Evolutionary conservation across 306 rosid species (phyloP).

Genomic region (barrel medic (Medicago truncatula)): DNA sequence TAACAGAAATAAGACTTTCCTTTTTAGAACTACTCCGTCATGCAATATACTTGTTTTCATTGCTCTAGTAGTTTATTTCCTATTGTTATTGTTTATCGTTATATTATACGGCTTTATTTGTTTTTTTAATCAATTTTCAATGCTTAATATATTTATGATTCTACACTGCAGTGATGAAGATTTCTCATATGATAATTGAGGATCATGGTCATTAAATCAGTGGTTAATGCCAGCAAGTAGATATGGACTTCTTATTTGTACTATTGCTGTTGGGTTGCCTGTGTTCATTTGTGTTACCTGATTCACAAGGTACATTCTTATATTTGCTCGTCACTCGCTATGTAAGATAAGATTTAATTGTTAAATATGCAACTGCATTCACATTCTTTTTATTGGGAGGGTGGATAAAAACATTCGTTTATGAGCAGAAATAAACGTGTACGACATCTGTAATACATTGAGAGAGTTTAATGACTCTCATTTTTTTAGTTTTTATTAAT

Average conservation of each 20-base stretch:
- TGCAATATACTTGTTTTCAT: neutral
- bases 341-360: neutral
- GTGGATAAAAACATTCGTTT: neutral
- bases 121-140: conserved; percentile 10
- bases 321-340: neutral
- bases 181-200: conserved; percentile 35
- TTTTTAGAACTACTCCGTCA: neutral
- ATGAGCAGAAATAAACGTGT: neutral
- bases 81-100: conserved; percentile 40
- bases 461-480: neutral
- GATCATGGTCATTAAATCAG: conserved; percentile 37
- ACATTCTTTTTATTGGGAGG: neutral
- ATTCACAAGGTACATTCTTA: conserved; percentile 70
- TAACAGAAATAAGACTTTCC: neutral
- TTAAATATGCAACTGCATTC: neutral
- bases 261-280: conserved; percentile 62
- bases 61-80: neutral
- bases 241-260: conserved; percentile 62
- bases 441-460: neutral
- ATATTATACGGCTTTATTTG: conserved; percentile 10
- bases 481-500: conserved; percentile 37
- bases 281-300: conserved; percentile 63
- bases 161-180: conserved; percentile 60
- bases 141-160: conserved; percentile 41
- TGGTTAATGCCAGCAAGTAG: conserved; percentile 53